Evolutionary conservation across 371 early-diverging fungal genomes (phyloP).

Genomic region (Mortierella polycephala): DNA sequence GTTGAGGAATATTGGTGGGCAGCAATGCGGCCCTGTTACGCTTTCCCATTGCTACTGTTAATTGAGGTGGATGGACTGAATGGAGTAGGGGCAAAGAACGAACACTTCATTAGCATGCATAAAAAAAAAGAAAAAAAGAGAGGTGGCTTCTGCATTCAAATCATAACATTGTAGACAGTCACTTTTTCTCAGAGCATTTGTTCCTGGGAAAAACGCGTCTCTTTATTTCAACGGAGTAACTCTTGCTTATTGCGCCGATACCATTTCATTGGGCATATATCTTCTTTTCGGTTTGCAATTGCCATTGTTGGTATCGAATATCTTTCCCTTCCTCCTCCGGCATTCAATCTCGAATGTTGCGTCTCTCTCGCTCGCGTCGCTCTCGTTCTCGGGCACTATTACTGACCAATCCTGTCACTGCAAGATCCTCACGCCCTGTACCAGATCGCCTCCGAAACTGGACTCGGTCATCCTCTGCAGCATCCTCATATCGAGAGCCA

Average conservation of each 20-base stretch:
- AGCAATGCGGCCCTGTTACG: conserved; percentile 77
- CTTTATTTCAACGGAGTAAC: too few species aligned
- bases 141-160: background rate
- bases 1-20: conserved; percentile 92
- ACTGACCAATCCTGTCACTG: conserved; percentile 34
- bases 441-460: conserved; percentile 9
- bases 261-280: too few species aligned
- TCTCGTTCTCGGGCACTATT: conserved; percentile 44
- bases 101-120: background rate
- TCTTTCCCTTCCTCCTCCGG: background rate
- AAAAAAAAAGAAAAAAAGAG: conserved; percentile 6
- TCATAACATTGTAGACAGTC: background rate
- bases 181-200: too few species aligned
- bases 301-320: too few species aligned
- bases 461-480: conserved; percentile 1
- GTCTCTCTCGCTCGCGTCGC: conserved; percentile 31
- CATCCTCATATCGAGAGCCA: background rate
- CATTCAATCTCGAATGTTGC: conserved; percentile 8
- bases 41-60: conserved; percentile 63
- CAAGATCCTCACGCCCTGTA: conserved; percentile 9
- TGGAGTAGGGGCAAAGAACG: background rate
- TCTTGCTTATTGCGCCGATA: too few species aligned
- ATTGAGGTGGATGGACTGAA: background rate
- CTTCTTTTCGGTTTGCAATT: too few species aligned
- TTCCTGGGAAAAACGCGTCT: too few species aligned